phyloP scores from a whole-genome alignment of 345 rosid genomes.

The Eucalyptus fibrosa region DNA sequence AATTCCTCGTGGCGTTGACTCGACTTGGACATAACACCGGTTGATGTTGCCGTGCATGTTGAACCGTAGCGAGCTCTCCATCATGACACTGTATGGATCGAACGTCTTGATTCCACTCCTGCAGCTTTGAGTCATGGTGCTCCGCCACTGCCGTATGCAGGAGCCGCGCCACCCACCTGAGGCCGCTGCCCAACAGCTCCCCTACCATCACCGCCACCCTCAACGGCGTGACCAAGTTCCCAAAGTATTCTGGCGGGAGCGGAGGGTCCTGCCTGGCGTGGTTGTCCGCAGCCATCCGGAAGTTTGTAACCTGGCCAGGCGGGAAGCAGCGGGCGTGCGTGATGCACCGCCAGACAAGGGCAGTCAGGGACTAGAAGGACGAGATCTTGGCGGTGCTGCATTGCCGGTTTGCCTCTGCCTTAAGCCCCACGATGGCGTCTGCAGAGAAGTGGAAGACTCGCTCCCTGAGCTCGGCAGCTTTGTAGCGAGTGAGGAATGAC shows the following conservation, averaged over 20 bases:
- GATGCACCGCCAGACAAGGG: slow-evolving; percentile 53
- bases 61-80: slow-evolving; percentile 82
- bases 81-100: slow-evolving; percentile 47
- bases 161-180: slow-evolving; percentile 56
- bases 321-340: slow-evolving; percentile 24
- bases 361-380: slow-evolving; percentile 52
- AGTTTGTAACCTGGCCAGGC: slow-evolving; percentile 10
- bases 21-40: neutral
- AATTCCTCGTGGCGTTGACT: neutral
- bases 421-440: neutral
- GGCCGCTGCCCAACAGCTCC: slow-evolving; percentile 27
- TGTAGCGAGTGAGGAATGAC: slow-evolving; percentile 25
- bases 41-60: slow-evolving; percentile 34
- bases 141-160: slow-evolving; percentile 32
- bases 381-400: slow-evolving; percentile 15
- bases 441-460: neutral
- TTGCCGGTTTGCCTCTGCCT: neutral
- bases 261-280: slow-evolving; percentile 40
- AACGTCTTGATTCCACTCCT: slow-evolving; percentile 40
- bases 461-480: slow-evolving; percentile 33
- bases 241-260: slow-evolving; percentile 31
- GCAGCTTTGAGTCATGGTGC: slow-evolving; percentile 17
- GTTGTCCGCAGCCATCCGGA: slow-evolving; percentile 33
- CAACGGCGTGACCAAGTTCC: slow-evolving; percentile 26
- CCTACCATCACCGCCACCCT: slow-evolving; percentile 25